Percentiles rank a stretch among this genome's conserved stretches.
These are phyloP conservation scores for Aurantiochytrium sp. DNA, from an alignment of 108 stramenopile species.

Conservation along the genomic window DNA sequence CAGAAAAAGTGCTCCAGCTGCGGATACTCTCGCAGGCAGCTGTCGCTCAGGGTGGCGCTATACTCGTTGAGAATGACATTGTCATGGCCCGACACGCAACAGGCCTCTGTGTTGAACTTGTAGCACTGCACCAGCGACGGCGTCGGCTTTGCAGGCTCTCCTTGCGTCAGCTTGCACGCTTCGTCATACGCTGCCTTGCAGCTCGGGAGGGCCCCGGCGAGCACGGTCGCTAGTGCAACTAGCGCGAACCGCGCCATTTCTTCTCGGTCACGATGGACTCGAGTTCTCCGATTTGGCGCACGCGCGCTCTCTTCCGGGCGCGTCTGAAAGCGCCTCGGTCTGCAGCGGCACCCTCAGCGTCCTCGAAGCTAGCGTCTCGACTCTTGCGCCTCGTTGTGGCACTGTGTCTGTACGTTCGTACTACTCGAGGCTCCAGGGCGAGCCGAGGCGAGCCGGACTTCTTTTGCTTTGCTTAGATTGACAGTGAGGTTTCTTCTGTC, in stretches of 20 bases:
- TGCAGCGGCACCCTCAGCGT: too few relatives aligned
- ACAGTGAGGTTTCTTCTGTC: too few relatives aligned
- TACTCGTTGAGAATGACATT: background rate
- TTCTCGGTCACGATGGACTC: background rate
- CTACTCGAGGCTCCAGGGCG: too few relatives aligned
- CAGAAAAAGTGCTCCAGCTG: background rate
- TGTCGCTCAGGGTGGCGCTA: background rate
- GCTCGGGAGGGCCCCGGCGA: background rate
- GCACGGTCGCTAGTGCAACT: background rate
- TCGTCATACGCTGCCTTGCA: background rate
- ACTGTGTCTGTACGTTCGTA: too few relatives aligned
- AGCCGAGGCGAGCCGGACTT: too few relatives aligned
- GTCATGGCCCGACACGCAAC: constrained; percentile 23
- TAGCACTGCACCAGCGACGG: constrained; percentile 21
- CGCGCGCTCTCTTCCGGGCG: too few relatives aligned
- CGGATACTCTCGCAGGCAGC: background rate
- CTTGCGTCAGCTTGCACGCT: constrained; percentile 6
- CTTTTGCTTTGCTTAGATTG: too few relatives aligned
- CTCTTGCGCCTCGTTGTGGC: too few relatives aligned
- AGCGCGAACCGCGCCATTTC: background rate
- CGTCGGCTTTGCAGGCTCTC: background rate
- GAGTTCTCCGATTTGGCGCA: too few relatives aligned
- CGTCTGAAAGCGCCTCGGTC: too few relatives aligned
- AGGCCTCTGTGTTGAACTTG: background rate
- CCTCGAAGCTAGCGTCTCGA: too few relatives aligned